Percentiles rank a stretch among this genome's conserved stretches.
These are phyloP conservation scores for Tylopilus vinaceipallidus DNA, from an alignment of 768 basidiomycete genomes.

Conservation along the genomic window DNA sequence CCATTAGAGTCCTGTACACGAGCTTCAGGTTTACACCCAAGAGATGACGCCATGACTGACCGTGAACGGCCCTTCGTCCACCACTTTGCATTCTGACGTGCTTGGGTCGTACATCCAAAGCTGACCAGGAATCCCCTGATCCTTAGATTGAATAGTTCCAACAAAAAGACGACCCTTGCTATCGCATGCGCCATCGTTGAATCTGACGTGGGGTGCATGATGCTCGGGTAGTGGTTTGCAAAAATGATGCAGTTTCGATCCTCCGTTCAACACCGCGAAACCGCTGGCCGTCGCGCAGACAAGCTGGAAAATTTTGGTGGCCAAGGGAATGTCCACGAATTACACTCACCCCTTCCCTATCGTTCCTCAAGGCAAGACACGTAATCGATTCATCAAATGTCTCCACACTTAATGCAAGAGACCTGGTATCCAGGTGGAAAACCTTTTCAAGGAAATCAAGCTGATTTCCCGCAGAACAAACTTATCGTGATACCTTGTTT, in stretches of 20 bases:
- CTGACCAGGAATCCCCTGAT: constrained; percentile 50
- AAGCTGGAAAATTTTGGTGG: constrained; percentile 5
- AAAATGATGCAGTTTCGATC: constrained; percentile 47
- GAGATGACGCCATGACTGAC: too few relatives aligned
- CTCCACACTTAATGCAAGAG: constrained; percentile 41
- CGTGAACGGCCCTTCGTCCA: constrained; percentile 66
- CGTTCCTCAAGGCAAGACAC: constrained; percentile 52
- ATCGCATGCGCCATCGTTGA: constrained; percentile 74
- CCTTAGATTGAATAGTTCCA: constrained; percentile 55
- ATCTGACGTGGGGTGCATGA: constrained; percentile 47
- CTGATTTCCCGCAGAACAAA: background rate
- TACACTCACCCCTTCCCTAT: constrained; percentile 27
- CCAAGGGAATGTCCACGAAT: background rate
- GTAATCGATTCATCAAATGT: constrained; percentile 55
- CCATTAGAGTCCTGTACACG: constrained; percentile 21
- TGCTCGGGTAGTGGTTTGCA: constrained; percentile 47
- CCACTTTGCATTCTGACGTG: constrained; percentile 44
- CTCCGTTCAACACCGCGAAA: constrained; percentile 17
- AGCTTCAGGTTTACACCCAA: too few relatives aligned
- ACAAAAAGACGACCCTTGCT: constrained; percentile 62
- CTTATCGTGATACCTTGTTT: constrained; percentile 13
- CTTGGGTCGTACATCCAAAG: constrained; percentile 59
- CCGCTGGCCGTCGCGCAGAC: constrained; percentile 23
- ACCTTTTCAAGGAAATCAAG: constrained; percentile 11
- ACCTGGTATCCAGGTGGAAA: constrained; percentile 41